Evolutionary conservation across 2,329 filamentous ascomycete genomes (phyloP), one percentile per base, ranked within the genome.

Genomic region (Calonectria pteridis): DNA sequence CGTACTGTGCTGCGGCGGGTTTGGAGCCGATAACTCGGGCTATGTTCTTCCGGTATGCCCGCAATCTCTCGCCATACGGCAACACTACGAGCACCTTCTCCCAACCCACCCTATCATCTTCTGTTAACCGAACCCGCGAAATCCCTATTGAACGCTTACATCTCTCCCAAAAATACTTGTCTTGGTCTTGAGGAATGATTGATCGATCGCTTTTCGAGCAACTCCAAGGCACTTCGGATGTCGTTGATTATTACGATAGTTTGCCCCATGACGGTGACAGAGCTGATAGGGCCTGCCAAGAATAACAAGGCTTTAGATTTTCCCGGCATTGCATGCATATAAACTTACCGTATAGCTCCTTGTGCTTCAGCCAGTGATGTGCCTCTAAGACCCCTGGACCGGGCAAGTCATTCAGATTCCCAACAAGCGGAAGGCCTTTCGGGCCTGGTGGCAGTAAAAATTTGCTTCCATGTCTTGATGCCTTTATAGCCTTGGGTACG

Each of bases 21-120:
- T 86, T 86, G 0, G 87, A 85, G 0, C 89, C 88, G 7, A 90
- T 81, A 16, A 86, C 81, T n/a, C 84, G 82, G 31, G 83, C 81
- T 50, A 88, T 83, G 13, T 86, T 83, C 77, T 87, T 90, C 14
- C 89, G 87, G 59, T 88, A 84, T 3, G 80, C 80, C 33, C 82
- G 83, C 26, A 86, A 85, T 7, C 78, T 82, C 18, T 83, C 79
- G 13, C 84, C 83, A 66, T 88, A 85, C 16, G 79, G 79, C 28
- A 80, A 77, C 23, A 85, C 70, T 3, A 81, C 81, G 2, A 87
- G 73, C 0, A 82, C 73, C 23, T 86, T 77, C 10, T 83, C 83
- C 84, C 71, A 78, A 6, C 76, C 76, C 0, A 77, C 7, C 75
- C 76, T 78, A 0, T 23, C 2, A n/a, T 6, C 0, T 14, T 50